Evolutionary conservation across 192 early-diverging fungal species (phyloP).

Genomic region (Dimargaris verticillata): DNA sequence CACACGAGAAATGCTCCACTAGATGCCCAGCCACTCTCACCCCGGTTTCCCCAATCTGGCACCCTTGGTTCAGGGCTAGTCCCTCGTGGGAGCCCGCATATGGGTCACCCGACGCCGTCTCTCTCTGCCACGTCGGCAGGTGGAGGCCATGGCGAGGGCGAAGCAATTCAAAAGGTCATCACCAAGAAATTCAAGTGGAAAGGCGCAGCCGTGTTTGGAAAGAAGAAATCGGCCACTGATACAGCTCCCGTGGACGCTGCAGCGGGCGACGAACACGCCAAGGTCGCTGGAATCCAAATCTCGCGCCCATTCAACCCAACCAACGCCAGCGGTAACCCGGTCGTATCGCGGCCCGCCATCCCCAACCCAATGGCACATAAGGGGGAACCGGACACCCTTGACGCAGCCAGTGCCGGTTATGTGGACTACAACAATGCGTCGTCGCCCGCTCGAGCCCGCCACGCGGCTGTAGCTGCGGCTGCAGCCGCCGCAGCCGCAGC

Average conservation of each 20-base stretch:
- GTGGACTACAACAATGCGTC: not conserved
- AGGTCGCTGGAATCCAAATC: not conserved
- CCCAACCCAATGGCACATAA: not conserved
- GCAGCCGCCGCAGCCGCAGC: conserved; percentile 3
- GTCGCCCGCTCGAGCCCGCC: not conserved
- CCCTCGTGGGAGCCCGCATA: too few relatives aligned
- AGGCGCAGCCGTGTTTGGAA: conserved; percentile 10
- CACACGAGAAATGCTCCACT: too few relatives aligned
- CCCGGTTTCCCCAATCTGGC: too few relatives aligned
- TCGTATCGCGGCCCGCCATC: not conserved
- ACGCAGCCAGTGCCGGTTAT: not conserved
- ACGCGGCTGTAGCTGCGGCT: conserved; percentile 9
- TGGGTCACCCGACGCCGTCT: too few relatives aligned
- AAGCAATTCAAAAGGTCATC: conserved; percentile 8
- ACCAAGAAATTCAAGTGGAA: conserved; percentile 12
- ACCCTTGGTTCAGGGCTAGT: too few relatives aligned
- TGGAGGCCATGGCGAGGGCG: not conserved
- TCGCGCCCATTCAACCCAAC: not conserved
- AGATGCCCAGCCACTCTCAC: too few relatives aligned
- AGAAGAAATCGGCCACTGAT: not conserved
- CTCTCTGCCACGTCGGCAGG: too few relatives aligned
- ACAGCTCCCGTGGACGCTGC: not conserved
- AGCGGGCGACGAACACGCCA: not conserved
- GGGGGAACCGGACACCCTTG: not conserved
- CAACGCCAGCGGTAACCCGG: not conserved